Conservation (phyloP, 2,329 filamentous ascomycete genomes). For the Aspergillus intermedius region DNA sequence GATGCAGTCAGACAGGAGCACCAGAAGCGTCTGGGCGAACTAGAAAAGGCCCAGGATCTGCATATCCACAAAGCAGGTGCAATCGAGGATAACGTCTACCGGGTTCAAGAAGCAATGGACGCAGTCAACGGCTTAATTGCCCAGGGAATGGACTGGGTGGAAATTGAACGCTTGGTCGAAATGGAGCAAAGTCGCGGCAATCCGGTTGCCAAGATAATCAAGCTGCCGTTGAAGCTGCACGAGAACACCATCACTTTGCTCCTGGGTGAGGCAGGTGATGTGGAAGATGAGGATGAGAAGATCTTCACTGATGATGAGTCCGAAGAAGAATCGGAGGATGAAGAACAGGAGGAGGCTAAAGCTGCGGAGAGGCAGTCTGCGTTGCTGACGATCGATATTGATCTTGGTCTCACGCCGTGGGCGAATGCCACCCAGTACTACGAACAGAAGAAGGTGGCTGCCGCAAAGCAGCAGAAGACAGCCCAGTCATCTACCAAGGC, state of each 20-base stretch:
- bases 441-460: slow-evolving; percentile 76
- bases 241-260: slow-evolving; percentile 81
- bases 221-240: slow-evolving; percentile 78
- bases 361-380: slow-evolving; percentile 24
- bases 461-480: slow-evolving; percentile 82
- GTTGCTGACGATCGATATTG: slow-evolving; percentile 70
- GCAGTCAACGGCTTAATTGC: slow-evolving; percentile 86
- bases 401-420: slow-evolving; percentile 75
- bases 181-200: slow-evolving; percentile 76
- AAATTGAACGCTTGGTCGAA: slow-evolving; percentile 81
- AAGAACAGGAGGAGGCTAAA: slow-evolving; percentile 17
- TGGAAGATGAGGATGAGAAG: slow-evolving; percentile 60
- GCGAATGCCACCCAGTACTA: slow-evolving; percentile 89
- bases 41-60: slow-evolving; percentile 72
- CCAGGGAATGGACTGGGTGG: slow-evolving; percentile 96
- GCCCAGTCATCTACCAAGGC: slow-evolving; percentile 72
- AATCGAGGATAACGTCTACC: slow-evolving; percentile 82
- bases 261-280: slow-evolving; percentile 63
- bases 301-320: slow-evolving; percentile 56
- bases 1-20: slow-evolving; percentile 81
- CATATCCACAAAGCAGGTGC: slow-evolving; percentile 85
- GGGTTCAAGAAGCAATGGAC: slow-evolving; percentile 86
- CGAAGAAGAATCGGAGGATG: slow-evolving; percentile 42
- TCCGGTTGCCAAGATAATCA: slow-evolving; percentile 78
- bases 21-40: slow-evolving; percentile 71